Percentiles rank a stretch among this genome's conserved stretches.
Evolutionary conservation across 2,329 filamentous ascomycete species (phyloP).

Genomic region (Hawksworthiomyces lignivorus): DNA sequence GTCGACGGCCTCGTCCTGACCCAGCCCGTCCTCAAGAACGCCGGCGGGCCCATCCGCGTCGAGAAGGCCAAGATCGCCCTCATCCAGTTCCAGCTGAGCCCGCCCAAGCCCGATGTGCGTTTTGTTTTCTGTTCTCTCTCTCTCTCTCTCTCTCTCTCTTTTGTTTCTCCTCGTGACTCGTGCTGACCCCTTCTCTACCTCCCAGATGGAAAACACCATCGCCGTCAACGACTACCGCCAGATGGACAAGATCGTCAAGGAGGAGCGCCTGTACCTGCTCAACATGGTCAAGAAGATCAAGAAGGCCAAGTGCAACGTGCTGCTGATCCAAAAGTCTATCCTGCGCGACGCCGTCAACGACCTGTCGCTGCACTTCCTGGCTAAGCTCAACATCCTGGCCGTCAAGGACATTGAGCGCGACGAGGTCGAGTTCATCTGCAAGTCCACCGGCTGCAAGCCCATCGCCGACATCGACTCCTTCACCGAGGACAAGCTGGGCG

Average conservation of each 20-base stretch:
- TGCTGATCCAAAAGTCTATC: slow-evolving; percentile 97
- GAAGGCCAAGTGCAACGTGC: slow-evolving; percentile 98
- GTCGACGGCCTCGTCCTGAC: slow-evolving; percentile 89
- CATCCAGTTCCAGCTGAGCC: slow-evolving; percentile 97
- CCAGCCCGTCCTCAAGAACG: slow-evolving; percentile 88
- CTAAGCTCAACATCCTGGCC: slow-evolving; percentile 90
- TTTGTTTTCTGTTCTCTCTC: neutral
- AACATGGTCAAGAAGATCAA: slow-evolving; percentile 99
- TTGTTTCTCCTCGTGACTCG: neutral
- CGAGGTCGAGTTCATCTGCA: slow-evolving; percentile 99
- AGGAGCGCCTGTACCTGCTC: slow-evolving; percentile 93
- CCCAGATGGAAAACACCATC: slow-evolving; percentile 96
- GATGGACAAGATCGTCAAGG: slow-evolving; percentile 99
- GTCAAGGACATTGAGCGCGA: slow-evolving; percentile 98
- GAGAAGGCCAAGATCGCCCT: slow-evolving; percentile 96
- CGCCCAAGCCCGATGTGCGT: slow-evolving; percentile 85
- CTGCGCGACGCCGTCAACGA: slow-evolving; percentile 97
- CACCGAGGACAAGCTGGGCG: slow-evolving; percentile 94
- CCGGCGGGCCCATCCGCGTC: slow-evolving; percentile 82
- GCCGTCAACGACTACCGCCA: slow-evolving; percentile 98
- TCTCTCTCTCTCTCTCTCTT: neutral
- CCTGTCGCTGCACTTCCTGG: slow-evolving; percentile 91
- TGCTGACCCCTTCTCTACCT: too few relatives aligned
- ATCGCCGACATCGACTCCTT: slow-evolving; percentile 98
- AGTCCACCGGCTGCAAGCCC: slow-evolving; percentile 96